Evolutionary conservation across 2,329 filamentous ascomycete genomes (phyloP), one percentile per base, ranked within the genome.

Genomic region (Claviceps sp.): DNA sequence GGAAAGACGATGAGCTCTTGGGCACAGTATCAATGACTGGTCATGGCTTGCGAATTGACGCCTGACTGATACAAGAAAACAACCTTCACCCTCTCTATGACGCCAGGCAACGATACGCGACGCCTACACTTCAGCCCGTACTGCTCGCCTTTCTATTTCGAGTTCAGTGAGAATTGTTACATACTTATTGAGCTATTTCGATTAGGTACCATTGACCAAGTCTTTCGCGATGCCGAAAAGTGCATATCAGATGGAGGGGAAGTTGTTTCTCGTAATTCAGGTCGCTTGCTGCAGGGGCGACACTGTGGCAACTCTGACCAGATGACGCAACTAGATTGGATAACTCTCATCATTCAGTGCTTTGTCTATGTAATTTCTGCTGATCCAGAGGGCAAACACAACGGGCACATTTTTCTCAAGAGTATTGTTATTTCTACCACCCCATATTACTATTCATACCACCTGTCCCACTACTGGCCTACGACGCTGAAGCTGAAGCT

Each of bases 11-110:
- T 56, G 55, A 52, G 53, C 57, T 55, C 56, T 54, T 34, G 52
- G 60, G 58, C 60, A 57, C 55, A 53, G 54, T 55, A 52, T 54
- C 56, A 54, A 53, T 51, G 57, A 54, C 63, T 64, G 63, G 65
- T 72, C 68, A 72, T 70, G 67, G 67, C 69, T 68, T 65, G 67
- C 65, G 64, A 62, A 61, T 69, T 62, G 70, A 61, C 67, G 66
- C 67, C 68, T 64, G 66, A 69, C 70, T 42, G 51, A 58, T 63
- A 65, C 65, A 57, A 60, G 54, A 57, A 55, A 56, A 45, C 48
- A 59, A 57, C 59, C 62, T 63, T 65, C 56, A 61, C 60, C 66
- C 71, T 45, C 34, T 41, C 46, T 46, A 43, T 34, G 51, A 53
- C 48, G 42, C 48, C 48, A 16, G 43, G 36, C 47, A 47, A 38